Evolutionary conservation across 1,139 yeast genomes (phyloP).

Genomic region (Entelexis paramagnoliae): DNA sequence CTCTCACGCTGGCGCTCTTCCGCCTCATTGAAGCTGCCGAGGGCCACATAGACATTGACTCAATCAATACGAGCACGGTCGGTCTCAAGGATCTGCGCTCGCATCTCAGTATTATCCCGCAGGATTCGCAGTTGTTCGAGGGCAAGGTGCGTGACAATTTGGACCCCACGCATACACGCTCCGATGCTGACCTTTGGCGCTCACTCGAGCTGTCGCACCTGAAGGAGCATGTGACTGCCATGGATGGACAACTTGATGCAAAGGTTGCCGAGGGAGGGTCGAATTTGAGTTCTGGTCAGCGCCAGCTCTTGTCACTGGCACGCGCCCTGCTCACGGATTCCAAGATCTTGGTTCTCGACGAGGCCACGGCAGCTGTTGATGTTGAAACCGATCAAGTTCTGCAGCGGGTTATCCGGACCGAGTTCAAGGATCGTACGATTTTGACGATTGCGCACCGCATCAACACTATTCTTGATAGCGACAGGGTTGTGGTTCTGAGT

Average conservation of each 20-base stretch:
- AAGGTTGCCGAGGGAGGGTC: slow-evolving; percentile 71
- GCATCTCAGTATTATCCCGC: slow-evolving; percentile 83
- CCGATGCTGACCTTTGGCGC: slow-evolving; percentile 75
- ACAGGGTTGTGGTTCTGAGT: slow-evolving; percentile 75
- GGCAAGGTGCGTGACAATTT: slow-evolving; percentile 82
- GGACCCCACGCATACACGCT: slow-evolving; percentile 64
- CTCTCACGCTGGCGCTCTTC: slow-evolving; percentile 79
- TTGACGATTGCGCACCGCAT: slow-evolving; percentile 91
- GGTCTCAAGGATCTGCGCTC: slow-evolving; percentile 82
- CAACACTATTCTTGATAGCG: slow-evolving; percentile 87
- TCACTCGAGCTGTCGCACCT: slow-evolving; percentile 79
- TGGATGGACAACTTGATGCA: slow-evolving; percentile 59
- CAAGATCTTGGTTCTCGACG: slow-evolving; percentile 73
- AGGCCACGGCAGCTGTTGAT: slow-evolving; percentile 96
- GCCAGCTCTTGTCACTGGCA: slow-evolving; percentile 85
- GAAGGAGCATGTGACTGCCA: slow-evolving; percentile 56
- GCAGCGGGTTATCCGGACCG: slow-evolving; percentile 77
- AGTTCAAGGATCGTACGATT: slow-evolving; percentile 79
- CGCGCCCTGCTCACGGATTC: slow-evolving; percentile 76
- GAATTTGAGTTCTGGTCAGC: slow-evolving; percentile 81
- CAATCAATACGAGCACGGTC: slow-evolving; percentile 52
- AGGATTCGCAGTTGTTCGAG: slow-evolving; percentile 92
- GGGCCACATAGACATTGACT: slow-evolving; percentile 71
- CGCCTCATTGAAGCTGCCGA: slow-evolving; percentile 72
- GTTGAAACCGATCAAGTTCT: slow-evolving; percentile 84